These are phyloP conservation scores for Wickerhamomyces tratensis DNA, from an alignment of 805 yeast genomes.

Conservation along the genomic window DNA sequence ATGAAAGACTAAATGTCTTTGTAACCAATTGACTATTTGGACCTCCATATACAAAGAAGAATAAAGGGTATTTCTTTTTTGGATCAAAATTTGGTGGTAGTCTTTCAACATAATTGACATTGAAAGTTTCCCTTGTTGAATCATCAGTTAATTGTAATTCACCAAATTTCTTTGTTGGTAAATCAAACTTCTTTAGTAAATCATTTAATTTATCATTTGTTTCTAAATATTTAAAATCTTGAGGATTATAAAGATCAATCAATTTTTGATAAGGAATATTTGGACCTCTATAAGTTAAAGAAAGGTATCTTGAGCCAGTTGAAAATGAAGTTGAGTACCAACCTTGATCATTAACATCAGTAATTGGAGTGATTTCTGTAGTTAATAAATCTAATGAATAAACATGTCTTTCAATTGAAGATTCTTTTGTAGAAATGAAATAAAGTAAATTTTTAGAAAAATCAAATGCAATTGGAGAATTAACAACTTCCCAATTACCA, in stretches of 20 bases:
- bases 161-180: conserved; percentile 46
- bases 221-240: conserved; percentile 22
- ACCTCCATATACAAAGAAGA: conserved; percentile 90
- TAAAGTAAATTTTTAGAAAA: conserved; percentile 34
- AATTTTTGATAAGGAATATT: conserved; percentile 39
- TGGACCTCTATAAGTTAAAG: conserved; percentile 68
- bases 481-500: conserved; percentile 90
- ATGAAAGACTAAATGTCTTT: conserved; percentile 47
- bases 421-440: conserved; percentile 62
- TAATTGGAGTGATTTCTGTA: conserved; percentile 27
- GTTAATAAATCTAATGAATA: conserved; percentile 48
- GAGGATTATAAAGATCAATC: conserved; percentile 36
- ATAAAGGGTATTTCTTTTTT: conserved; percentile 52
- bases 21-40: conserved; percentile 86
- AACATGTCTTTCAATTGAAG: conserved; percentile 71
- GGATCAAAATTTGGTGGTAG: conserved; percentile 64
- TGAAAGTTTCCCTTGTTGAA: conserved; percentile 9
- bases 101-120: conserved; percentile 63
- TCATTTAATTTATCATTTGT: conserved; percentile 29
- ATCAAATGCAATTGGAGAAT: conserved; percentile 52
- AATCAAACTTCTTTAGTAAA: conserved; percentile 25
- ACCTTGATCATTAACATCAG: conserved; percentile 45
- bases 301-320: conserved; percentile 56
- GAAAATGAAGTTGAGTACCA: conserved; percentile 66
- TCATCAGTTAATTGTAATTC: conserved; percentile 35